These are phyloP conservation scores for Amanita pseudoporphyria DNA, from an alignment of 768 basidiomycete species.

Conservation along the genomic window DNA sequence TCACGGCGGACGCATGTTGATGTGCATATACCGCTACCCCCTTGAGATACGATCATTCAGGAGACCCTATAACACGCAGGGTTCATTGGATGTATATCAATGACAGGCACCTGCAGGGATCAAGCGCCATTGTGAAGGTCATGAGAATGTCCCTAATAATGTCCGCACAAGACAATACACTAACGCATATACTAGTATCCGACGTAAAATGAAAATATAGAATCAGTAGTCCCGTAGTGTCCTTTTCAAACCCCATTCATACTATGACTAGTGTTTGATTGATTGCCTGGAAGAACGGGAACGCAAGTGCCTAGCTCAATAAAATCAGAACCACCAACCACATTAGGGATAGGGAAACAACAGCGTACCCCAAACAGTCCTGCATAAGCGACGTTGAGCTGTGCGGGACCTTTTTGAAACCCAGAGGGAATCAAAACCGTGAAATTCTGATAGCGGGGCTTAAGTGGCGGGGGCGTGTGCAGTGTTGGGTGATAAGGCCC, in stretches of 20 bases:
- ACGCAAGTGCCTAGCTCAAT: conserved; percentile 21
- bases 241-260: conserved; percentile 3
- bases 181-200: too few relatives aligned
- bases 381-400: conserved; percentile 28
- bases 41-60: background rate
- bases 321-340: background rate
- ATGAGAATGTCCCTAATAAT: too few relatives aligned
- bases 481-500: conserved; percentile 32
- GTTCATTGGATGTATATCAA: background rate
- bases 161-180: too few relatives aligned
- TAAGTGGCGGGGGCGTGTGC: conserved; percentile 13
- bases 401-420: conserved; percentile 19
- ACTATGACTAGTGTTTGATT: conserved; percentile 23
- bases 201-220: background rate
- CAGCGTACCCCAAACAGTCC: conserved; percentile 30
- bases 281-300: conserved; percentile 20
- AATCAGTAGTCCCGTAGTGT: too few relatives aligned
- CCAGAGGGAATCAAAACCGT: conserved; percentile 28
- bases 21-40: background rate
- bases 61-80: background rate
- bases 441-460: conserved; percentile 36
- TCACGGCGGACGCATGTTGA: background rate
- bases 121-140: too few relatives aligned
- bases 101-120: background rate
- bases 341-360: background rate